Base-by-base conservation (phyloP, 2,329 filamentous ascomycete species). In the Colletotrichum incanum region DNA sequence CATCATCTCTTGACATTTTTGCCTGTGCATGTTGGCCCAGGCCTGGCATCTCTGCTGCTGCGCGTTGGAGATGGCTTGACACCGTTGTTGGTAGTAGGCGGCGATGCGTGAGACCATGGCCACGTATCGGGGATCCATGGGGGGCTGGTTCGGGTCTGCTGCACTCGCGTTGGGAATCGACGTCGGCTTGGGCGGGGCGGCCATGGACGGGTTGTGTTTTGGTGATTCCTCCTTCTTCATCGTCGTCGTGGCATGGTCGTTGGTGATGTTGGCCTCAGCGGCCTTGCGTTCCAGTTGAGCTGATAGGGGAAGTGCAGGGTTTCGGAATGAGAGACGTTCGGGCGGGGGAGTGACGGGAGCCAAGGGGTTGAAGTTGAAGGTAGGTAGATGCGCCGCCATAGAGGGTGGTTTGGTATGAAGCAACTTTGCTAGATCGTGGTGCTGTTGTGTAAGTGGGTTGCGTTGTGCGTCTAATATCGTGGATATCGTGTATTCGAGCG, bases 1-100 rank as follows among this genome's bases (percentile, higher is more conserved):
- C 79, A 83, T 85, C 80, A 84, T 84, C 73, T 86, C 85, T 77
- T 86, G 84, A 74, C 83, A 85, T 76, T 84, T 83, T 74, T 85
- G 83, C 52, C 84, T 81, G 76, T 86, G 84, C 76, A 83, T 79
- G 74, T 78, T 82, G 67, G 84, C 85, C 85, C 85, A 86, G 8
- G 82, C 82, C 78, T 86, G 84, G 75, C 85, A 86, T 55, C 82
- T 79, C 78, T 86, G 85, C 73, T 86, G 84, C 77, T 86, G 85
- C 73, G 81, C 84, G 76, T 83, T 83, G 74, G 84, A 80, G 31
- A 86, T 81, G 65, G 85, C 85, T 75, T 85, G 84, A 75, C 82
- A 85, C 23, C 85, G 81, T 76, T 86, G 85, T 75, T 86, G 84
- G 74, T 86, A 86, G 77, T 85, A 86, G 65, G 82, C 80, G 16